phyloP scores from a whole-genome alignment of 2,329 filamentous ascomycete genomes.

The Cladosporium sp. region DNA sequence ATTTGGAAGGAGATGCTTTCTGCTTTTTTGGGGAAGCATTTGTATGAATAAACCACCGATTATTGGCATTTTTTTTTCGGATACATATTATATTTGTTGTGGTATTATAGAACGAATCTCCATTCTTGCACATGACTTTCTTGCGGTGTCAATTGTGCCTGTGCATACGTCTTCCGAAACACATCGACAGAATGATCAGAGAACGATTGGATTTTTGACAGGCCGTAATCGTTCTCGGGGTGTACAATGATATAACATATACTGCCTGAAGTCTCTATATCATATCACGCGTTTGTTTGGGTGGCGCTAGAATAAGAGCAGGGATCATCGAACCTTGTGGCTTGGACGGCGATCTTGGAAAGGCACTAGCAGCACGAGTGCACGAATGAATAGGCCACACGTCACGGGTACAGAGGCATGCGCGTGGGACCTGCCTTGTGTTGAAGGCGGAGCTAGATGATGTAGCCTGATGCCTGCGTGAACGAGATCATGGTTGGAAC shows the following conservation, averaged over 20 bases:
- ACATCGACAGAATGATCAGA: no score
- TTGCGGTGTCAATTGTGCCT: background rate
- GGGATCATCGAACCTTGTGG: background rate
- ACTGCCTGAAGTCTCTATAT: background rate
- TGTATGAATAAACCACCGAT: background rate
- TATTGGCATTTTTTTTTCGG: background rate
- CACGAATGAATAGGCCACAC: background rate
- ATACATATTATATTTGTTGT: background rate
- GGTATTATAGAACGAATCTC: slow-evolving; percentile 1
- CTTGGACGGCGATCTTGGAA: background rate
- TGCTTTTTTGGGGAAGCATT: background rate
- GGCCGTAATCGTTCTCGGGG: background rate
- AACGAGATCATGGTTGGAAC: background rate
- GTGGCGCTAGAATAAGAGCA: background rate
- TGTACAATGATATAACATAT: background rate
- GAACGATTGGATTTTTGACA: no score
- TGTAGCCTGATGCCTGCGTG: background rate
- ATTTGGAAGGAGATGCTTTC: background rate
- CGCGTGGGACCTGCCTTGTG: slow-evolving; percentile 6
- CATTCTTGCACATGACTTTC: background rate
- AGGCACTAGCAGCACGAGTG: background rate
- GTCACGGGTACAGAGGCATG: slow-evolving; percentile 8
- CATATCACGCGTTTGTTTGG: background rate
- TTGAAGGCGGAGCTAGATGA: background rate
- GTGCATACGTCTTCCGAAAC: no score